A percentile compares a stretch with the other conserved stretches of the same genome.
Conservation (phyloP, 2,329 filamentous ascomycete species). For the Tolypocladium nubicola region DNA sequence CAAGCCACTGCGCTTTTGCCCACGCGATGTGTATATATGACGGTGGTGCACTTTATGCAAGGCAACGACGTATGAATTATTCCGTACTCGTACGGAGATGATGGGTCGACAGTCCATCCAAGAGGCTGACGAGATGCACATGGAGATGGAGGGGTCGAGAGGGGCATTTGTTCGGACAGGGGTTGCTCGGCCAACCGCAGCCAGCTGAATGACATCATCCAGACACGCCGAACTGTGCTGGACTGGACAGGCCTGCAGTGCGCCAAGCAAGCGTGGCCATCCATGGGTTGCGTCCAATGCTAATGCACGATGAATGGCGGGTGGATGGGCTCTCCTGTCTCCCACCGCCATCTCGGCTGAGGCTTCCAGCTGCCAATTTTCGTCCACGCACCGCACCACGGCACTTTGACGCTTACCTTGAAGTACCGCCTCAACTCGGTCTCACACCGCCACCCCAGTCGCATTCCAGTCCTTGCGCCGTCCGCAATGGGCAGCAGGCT, state of each 20-base stretch:
- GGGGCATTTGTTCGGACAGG: not conserved
- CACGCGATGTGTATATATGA: not conserved
- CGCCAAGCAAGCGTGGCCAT: not conserved
- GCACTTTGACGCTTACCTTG: not conserved
- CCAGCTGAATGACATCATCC: not conserved
- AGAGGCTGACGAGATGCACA: not conserved
- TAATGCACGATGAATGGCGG: not conserved
- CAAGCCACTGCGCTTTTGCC: not conserved
- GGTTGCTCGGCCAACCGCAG: conserved; percentile 18
- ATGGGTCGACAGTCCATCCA: not conserved
- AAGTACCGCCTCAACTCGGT: not conserved
- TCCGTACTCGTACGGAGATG: not conserved
- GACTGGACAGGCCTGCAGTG: not conserved
- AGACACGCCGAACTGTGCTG: not conserved
- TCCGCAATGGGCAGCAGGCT: not conserved
- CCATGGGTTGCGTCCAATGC: not conserved
- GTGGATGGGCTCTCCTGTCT: not conserved
- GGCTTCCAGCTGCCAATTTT: not conserved
- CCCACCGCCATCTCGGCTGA: not conserved
- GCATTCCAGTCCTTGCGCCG: not conserved
- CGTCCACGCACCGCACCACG: not conserved
- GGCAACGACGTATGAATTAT: not conserved
- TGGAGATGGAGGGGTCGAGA: not conserved
- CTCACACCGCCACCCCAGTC: not conserved
- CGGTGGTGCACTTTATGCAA: not conserved